Base-by-base conservation (phyloP, 306 rosid species). In the Citrullus mucosospermus region DNA sequence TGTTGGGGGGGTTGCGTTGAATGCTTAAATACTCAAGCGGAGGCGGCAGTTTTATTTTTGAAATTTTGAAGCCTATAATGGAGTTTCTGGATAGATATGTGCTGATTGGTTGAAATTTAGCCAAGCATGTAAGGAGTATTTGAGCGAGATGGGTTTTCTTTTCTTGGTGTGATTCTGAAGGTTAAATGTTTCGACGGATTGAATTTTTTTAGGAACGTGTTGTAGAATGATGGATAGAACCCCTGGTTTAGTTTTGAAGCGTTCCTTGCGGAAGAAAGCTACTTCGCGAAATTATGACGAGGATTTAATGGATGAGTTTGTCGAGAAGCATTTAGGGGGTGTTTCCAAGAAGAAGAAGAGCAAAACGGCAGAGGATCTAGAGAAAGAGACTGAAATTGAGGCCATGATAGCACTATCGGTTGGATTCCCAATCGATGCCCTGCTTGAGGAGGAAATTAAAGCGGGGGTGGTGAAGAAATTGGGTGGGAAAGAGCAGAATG, bases 401-500 rank as follows among this genome's bases (percentile, higher is more conserved):
- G 93, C 99, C 12, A 92, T 95, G 99, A 95, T 92, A 74, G 97
- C 97, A 0, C 48, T 92, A 4, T 95, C 93, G 6, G 88, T 95
- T 0, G 97, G 99, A 65, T 95, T 95, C 63, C 97, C 97, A 0
- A 92, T 95, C 18, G 97, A 95, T 77, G 93, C 86, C 6, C 80
- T 95, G 77, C 93, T 85, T 15, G 97, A 91, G 78, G 92, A 91
- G n/a, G 97, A 95, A 82, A 82, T 88, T 79, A 86, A 56, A 65
- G 93, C 97, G 38, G 89, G 96, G 79, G 98, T 95, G 75, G 97
- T 95, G 71, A 81, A 55, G 17, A 77, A 89, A 55, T 83, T 95
- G 84, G 96, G 97, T 43, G 99, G 97, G 77, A 87, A 87, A 83
- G 97, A 92, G 87, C 99, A 89, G 85, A 95, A 95, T 80, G 97